A percentile compares a stretch with the other conserved stretches of the same genome.
Conservation (phyloP, 768 basidiomycete species). For the Amanita rimosa region DNA sequence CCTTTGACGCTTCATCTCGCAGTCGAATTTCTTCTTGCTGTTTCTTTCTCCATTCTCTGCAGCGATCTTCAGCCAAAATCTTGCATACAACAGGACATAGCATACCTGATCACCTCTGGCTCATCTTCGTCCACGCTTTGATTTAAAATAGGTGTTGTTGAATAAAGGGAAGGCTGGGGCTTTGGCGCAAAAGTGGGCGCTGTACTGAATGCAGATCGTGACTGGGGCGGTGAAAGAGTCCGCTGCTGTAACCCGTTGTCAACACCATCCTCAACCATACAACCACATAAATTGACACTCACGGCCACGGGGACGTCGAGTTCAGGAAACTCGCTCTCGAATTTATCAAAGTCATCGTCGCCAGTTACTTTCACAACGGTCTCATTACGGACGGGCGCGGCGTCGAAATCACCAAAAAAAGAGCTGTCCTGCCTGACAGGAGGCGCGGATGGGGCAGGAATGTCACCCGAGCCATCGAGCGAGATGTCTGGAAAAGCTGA, state of each 20-base stretch:
- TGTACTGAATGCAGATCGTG: slow-evolving; percentile 24
- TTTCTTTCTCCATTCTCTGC: slow-evolving; percentile 78
- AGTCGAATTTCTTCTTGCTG: slow-evolving; percentile 75
- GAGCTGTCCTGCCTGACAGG: slow-evolving; percentile 23
- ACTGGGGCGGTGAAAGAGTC: slow-evolving; percentile 19
- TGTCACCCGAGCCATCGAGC: slow-evolving; percentile 51
- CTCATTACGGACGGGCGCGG: slow-evolving; percentile 20
- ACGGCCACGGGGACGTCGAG: slow-evolving; percentile 32
- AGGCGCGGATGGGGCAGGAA: slow-evolving; percentile 28
- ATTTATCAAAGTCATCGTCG: slow-evolving; percentile 77
- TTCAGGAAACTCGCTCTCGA: slow-evolving; percentile 79
- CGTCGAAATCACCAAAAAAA: slow-evolving; percentile 63
- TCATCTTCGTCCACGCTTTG: slow-evolving; percentile 68
- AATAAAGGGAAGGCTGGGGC: slow-evolving; percentile 59
- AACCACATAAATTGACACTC: not conserved
- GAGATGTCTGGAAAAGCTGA: slow-evolving; percentile 81
- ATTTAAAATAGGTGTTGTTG: slow-evolving; percentile 64
- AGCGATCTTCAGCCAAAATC: not conserved
- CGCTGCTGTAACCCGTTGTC: not conserved
- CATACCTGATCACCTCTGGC: slow-evolving; percentile 74
- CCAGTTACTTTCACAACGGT: slow-evolving; percentile 74
- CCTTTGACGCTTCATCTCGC: slow-evolving; percentile 73
- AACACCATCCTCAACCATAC: slow-evolving; percentile 3
- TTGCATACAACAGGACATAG: not conserved
- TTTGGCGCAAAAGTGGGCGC: slow-evolving; percentile 62